Conservation (phyloP, 345 rosid species). For the Lumnitzera racemosa region DNA sequence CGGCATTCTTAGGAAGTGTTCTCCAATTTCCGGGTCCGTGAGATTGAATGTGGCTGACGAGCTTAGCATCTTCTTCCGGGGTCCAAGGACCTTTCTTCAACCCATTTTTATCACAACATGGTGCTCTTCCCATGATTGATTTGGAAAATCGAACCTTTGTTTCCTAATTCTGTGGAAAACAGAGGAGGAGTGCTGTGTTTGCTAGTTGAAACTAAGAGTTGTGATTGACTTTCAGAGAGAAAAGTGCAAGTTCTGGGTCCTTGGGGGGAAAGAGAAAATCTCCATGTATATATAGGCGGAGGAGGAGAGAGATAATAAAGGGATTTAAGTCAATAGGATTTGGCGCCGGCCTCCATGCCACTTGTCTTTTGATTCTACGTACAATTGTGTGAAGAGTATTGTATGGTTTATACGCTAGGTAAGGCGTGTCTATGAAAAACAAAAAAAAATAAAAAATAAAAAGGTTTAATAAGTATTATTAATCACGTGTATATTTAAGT, state of each 20-base stretch:
- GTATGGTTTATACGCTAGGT: too few relatives aligned
- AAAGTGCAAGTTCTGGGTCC: neutral
- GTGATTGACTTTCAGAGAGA: neutral
- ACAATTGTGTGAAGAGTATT: too few relatives aligned
- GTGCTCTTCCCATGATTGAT: constrained; percentile 52
- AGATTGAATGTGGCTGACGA: constrained; percentile 43
- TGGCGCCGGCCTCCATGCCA: constrained; percentile 32
- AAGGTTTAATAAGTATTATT: too few relatives aligned
- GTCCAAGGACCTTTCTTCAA: constrained; percentile 91
- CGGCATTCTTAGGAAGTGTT: constrained; percentile 68
- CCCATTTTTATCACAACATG: constrained; percentile 76
- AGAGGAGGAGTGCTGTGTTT: neutral
- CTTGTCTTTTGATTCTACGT: neutral
- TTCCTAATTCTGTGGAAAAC: too few relatives aligned
- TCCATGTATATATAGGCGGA: constrained; percentile 8
- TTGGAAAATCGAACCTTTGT: neutral
- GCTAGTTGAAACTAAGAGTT: neutral
- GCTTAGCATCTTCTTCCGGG: constrained; percentile 65
- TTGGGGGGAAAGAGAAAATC: neutral
- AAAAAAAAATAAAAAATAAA: too few relatives aligned
- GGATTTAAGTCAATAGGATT: constrained; percentile 32
- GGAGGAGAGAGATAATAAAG: neutral
- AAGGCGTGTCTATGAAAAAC: too few relatives aligned
- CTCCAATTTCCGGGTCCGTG: constrained; percentile 79
- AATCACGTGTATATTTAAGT: too few relatives aligned